Evolutionary conservation across 768 basidiomycete species (phyloP).

Genomic region (Auricularia heimuer): DNA sequence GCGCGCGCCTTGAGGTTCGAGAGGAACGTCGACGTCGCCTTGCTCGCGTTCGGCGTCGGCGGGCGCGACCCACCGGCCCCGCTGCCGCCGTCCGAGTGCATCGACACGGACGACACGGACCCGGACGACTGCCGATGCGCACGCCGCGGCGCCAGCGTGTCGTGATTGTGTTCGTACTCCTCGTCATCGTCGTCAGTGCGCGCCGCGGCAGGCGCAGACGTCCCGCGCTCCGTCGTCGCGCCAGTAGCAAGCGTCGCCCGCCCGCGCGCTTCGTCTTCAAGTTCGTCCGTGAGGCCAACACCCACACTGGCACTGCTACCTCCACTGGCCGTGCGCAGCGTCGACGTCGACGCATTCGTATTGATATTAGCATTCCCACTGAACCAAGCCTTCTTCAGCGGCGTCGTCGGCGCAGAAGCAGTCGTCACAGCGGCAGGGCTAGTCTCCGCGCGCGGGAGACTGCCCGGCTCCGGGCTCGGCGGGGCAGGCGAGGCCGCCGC

Average conservation of each 20-base stretch:
- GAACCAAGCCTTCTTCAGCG: not conserved
- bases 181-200: not conserved
- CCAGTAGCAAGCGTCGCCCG: not conserved
- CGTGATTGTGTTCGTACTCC: not conserved
- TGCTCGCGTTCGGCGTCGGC: slow-evolving; percentile 20
- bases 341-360: not conserved
- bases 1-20: slow-evolving; percentile 69
- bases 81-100: slow-evolving; percentile 33
- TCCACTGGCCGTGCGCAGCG: not conserved
- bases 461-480: not conserved
- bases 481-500: too few relatives aligned
- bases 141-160: not conserved
- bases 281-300: not conserved
- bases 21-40: slow-evolving; percentile 46
- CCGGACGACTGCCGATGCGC: not conserved
- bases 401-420: not conserved
- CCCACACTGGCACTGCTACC: not conserved
- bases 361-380: not conserved
- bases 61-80: slow-evolving; percentile 25
- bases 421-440: not conserved
- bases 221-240: not conserved
- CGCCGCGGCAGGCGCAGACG: not conserved
- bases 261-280: not conserved
- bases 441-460: not conserved
- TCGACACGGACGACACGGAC: slow-evolving; percentile 27